phyloP scores from a whole-genome alignment of 2,329 filamentous ascomycete genomes.

The Aspergillus fumigatus region DNA sequence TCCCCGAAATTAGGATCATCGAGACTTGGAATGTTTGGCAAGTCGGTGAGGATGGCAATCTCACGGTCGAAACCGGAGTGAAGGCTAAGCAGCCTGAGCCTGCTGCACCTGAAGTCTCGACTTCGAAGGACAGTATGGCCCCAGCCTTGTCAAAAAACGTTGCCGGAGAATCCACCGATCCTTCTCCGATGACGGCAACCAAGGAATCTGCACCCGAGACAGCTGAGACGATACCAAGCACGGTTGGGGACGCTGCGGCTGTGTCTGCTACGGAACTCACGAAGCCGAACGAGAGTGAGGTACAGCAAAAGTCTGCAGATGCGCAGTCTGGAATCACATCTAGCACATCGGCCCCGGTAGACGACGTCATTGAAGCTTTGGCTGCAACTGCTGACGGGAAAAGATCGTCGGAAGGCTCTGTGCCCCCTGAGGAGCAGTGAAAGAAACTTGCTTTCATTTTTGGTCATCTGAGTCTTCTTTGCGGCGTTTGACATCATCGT shows the following conservation, averaged over 20 bases:
- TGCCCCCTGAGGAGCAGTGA: background rate
- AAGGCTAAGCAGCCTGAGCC: constrained; percentile 12
- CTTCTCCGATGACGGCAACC: constrained; percentile 10
- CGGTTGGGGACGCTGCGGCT: background rate
- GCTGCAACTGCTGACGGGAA: constrained; percentile 25
- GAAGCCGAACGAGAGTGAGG: background rate
- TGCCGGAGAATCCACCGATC: constrained; percentile 32
- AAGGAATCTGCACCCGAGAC: constrained; percentile 1
- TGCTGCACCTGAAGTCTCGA: constrained; percentile 10
- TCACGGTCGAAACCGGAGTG: constrained; percentile 25
- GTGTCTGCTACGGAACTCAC: background rate
- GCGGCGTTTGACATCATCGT: background rate
- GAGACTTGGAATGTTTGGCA: constrained; percentile 40
- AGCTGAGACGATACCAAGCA: constrained; percentile 3
- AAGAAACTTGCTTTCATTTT: background rate
- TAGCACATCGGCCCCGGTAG: constrained; percentile 9
- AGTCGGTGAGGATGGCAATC: constrained; percentile 29
- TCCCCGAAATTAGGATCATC: constrained; percentile 37
- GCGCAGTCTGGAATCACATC: background rate
- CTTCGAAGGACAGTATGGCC: constrained; percentile 19
- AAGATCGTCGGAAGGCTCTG: constrained; percentile 18
- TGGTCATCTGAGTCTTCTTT: background rate
- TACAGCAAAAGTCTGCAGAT: background rate
- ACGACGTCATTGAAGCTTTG: constrained; percentile 20
- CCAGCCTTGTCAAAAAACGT: constrained; percentile 31